Evolutionary conservation across 1,284 basidiomycete genomes (phyloP).

Genomic region (Cutaneotrichosporon dermatis): DNA sequence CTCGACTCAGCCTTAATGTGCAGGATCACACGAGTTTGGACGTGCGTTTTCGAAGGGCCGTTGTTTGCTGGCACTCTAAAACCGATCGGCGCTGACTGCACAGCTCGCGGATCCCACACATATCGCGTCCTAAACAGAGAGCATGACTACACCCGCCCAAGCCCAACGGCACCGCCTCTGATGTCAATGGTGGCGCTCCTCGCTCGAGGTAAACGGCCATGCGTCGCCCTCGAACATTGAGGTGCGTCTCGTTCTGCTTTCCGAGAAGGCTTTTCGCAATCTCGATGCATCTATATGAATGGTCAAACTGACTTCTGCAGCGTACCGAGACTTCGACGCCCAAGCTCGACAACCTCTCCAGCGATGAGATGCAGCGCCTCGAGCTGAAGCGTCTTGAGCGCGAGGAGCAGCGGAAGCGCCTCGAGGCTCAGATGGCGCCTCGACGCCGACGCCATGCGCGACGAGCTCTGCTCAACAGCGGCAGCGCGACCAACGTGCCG

Average conservation of each 20-base stretch:
- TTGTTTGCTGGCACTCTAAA: neutral
- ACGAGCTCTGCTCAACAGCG: conserved; percentile 58
- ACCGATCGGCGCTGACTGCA: neutral
- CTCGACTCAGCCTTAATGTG: neutral
- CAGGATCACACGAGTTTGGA: conserved; percentile 11
- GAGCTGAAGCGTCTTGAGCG: conserved; percentile 85
- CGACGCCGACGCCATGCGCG: conserved; percentile 78
- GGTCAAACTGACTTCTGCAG: neutral
- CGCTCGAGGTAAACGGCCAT: conserved; percentile 34
- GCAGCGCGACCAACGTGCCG: conserved; percentile 25
- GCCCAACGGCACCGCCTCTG: conserved; percentile 26
- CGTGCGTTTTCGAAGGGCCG: conserved; percentile 10
- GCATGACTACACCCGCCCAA: conserved; percentile 34
- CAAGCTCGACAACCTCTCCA: conserved; percentile 10
- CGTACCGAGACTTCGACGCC: conserved; percentile 2
- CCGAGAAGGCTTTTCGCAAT: neutral
- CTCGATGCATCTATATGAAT: neutral
- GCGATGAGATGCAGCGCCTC: conserved; percentile 59
- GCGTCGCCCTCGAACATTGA: conserved; percentile 29
- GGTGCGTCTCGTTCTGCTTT: conserved; percentile 24
- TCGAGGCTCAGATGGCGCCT: conserved; percentile 93
- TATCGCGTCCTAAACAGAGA: conserved; percentile 12
- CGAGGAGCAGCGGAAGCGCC: conserved; percentile 73
- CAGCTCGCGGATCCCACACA: conserved; percentile 19
- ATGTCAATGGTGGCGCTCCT: conserved; percentile 21